A percentile compares a stretch with the other conserved stretches of the same genome.
Conservation (phyloP, 1,284 basidiomycete species). For the Lentinula novae-zelandiae region DNA sequence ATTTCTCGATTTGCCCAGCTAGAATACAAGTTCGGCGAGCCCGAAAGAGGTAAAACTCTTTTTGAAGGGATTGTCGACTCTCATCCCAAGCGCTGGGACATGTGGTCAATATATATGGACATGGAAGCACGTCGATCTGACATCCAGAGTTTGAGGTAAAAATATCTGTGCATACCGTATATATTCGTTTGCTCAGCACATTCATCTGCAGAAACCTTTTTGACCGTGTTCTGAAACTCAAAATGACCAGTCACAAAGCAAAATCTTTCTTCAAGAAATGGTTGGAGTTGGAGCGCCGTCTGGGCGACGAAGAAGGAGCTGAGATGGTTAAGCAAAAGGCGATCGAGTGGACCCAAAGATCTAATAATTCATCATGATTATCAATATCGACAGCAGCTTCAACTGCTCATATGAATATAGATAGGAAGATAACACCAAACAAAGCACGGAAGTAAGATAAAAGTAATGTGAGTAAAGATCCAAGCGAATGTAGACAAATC, state of each 20-base stretch:
- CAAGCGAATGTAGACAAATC: constrained; percentile 46
- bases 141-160: constrained; percentile 71
- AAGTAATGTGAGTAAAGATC: constrained; percentile 41
- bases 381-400: constrained; percentile 8
- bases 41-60: constrained; percentile 92
- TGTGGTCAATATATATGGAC: constrained; percentile 97
- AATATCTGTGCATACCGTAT: constrained; percentile 7
- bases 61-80: constrained; percentile 96
- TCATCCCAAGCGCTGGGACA: constrained; percentile 90
- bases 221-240: constrained; percentile 76
- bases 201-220: constrained; percentile 65
- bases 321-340: constrained; percentile 84
- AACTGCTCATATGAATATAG: constrained; percentile 24
- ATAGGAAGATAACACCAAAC: constrained; percentile 26
- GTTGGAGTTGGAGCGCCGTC: constrained; percentile 82
- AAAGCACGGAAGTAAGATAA: constrained; percentile 36
- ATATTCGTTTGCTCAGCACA: neutral
- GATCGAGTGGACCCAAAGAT: constrained; percentile 79
- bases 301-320: constrained; percentile 87
- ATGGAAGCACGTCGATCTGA: constrained; percentile 83
- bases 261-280: constrained; percentile 98
- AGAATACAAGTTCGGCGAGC: constrained; percentile 93
- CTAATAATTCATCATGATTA: constrained; percentile 22
- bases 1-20: constrained; percentile 93
- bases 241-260: constrained; percentile 93